Percentiles rank a stretch among this genome's conserved stretches.
phyloP scores from a whole-genome alignment of 306 rosid genomes.

The Rubus parviflorus region DNA sequence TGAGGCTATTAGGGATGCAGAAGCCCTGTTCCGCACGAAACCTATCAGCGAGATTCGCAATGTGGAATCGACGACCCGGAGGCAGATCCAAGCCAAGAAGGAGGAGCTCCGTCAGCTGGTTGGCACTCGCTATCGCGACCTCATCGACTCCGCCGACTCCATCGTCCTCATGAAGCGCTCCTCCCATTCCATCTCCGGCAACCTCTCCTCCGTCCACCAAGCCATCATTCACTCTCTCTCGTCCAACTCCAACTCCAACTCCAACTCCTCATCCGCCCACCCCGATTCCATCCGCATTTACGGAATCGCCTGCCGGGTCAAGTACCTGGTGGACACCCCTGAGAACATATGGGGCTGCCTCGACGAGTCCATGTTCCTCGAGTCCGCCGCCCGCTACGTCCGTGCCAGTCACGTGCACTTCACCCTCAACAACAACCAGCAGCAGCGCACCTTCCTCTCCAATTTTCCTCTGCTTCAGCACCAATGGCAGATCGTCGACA shows the following conservation, averaged over 20 bases:
- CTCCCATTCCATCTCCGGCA: slow-evolving; percentile 59
- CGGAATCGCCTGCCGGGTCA: slow-evolving; percentile 82
- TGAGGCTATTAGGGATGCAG: slow-evolving; percentile 50
- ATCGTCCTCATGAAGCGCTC: slow-evolving; percentile 81
- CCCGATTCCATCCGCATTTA: slow-evolving; percentile 53
- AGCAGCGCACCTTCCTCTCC: slow-evolving; percentile 43
- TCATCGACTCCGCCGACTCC: slow-evolving; percentile 95
- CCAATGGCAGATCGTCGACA: slow-evolving; percentile 97
- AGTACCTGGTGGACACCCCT: slow-evolving; percentile 88
- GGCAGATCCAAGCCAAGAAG: slow-evolving; percentile 85
- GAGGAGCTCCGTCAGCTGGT: slow-evolving; percentile 99
- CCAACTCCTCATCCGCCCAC: slow-evolving; percentile 27
- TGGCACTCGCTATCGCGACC: slow-evolving; percentile 93
- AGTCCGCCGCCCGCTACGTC: slow-evolving; percentile 75
- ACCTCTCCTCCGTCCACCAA: slow-evolving; percentile 60
- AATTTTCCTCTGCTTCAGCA: slow-evolving; percentile 88
- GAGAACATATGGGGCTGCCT: slow-evolving; percentile 98
- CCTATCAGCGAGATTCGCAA: slow-evolving; percentile 83
- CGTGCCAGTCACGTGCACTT: slow-evolving; percentile 82
- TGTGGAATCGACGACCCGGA: slow-evolving; percentile 63
- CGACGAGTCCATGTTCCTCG: slow-evolving; percentile 91
- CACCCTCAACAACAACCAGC: slow-evolving; percentile 31
- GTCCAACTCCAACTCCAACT: too few species aligned
- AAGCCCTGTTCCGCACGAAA: slow-evolving; percentile 74
- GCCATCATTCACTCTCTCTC: slow-evolving; percentile 49